Base-by-base conservation (phyloP, 345 rosid species). In the Schrenkiella parvula region DNA sequence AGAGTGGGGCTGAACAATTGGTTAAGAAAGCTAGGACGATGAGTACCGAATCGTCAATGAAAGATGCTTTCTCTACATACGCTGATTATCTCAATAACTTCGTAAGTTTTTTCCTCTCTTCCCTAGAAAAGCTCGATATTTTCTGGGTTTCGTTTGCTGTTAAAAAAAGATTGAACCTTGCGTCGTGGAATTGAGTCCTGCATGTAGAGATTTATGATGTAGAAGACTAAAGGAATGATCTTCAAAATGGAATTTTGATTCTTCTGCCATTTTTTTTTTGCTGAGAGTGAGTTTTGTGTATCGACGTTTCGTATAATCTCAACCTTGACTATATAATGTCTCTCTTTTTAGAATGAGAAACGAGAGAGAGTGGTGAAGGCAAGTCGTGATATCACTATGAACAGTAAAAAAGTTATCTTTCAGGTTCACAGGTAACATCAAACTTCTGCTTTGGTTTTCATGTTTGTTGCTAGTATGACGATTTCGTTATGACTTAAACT, bases 371-470 rank as follows among this genome's bases (percentile, higher is more conserved):
- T 95, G 22, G 93, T 95, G 8, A 95, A 95, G 74, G 98, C 92
- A 3, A 95, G 99, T 72, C 95, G 99, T 43, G 99, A 95, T 79
- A 79, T 95, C 66, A 91, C 97, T 32, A 84, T 84, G 69, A 87
- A 87, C 80, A 95, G 99, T 82, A 95, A 95, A 79, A 93, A 91
- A 72, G 97, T 95, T 63, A 93, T 95, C 75, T 95, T 88, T 76
- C 96, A 91, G 82, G 98, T 91, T 64, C 98, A 93, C 73, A 93
- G 98, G 98, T 93, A 79, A 75, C 21, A 34, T 31, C 47, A 35
- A 7, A 6, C 4, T 46, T 67, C 13, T 41, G 29, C 25, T 38
- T 37, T 39, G 35, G 19, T 26, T 68, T 35, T 56, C 34, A 68
- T 39, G 47, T 62, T 62, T 35, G 19, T 38, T 50, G 42, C 61